phyloP scores from a whole-genome alignment of 140 eudicot species.

The Flaveria floridana region DNA sequence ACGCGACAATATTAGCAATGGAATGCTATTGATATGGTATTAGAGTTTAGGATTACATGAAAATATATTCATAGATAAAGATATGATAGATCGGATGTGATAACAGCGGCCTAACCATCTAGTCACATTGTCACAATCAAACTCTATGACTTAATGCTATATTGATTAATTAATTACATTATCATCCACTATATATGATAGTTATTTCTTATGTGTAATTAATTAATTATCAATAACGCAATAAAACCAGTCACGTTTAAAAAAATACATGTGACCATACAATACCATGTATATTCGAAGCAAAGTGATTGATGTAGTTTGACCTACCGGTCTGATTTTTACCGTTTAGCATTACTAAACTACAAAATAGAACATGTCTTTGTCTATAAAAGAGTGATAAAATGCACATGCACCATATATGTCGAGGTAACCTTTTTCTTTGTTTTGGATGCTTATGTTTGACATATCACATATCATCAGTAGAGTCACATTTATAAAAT shows the following conservation, averaged over 20 bases:
- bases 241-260: neutral
- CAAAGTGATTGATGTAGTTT: constrained; percentile 16
- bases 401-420: constrained; percentile 24
- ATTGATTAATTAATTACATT: neutral
- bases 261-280: neutral
- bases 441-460: constrained; percentile 16
- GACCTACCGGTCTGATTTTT: constrained; percentile 18
- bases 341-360: constrained; percentile 21
- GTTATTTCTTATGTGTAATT: neutral
- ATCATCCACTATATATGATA: neutral
- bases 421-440: constrained; percentile 20
- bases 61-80: neutral
- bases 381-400: constrained; percentile 30
- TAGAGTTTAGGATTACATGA: neutral
- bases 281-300: constrained; percentile 2
- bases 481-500: neutral
- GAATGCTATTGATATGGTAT: neutral
- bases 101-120: neutral
- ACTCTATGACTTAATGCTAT: neutral
- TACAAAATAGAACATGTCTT: constrained; percentile 36
- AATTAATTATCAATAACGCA: neutral
- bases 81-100: neutral
- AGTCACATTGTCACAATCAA: neutral
- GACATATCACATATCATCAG: neutral
- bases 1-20: neutral